Percentiles rank a stretch among this genome's conserved stretches.
phyloP scores from a whole-genome alignment of 2,329 filamentous ascomycete species.

The Pleomassaria siparia region DNA sequence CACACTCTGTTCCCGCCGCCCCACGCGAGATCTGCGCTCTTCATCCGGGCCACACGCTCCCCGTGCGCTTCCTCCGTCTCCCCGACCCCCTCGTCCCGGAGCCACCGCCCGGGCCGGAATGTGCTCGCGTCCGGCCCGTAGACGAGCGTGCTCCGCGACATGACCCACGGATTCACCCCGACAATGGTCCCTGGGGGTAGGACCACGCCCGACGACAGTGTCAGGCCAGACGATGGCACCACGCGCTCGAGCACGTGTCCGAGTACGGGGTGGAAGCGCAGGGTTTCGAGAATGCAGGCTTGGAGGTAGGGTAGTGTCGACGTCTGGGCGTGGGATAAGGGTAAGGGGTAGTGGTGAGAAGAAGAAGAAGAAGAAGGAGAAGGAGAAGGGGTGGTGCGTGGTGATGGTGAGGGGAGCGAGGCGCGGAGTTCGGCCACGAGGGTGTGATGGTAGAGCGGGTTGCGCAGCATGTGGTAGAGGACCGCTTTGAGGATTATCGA shows the following conservation, averaged over 20 bases:
- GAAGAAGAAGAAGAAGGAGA: too few relatives aligned
- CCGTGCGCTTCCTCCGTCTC: conserved; percentile 20
- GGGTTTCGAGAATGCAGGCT: conserved; percentile 4
- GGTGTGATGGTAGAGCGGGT: conserved; percentile 20
- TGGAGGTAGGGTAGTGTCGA: not conserved
- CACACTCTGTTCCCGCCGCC: conserved; percentile 34
- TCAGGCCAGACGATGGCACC: conserved; percentile 18
- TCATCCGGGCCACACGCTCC: conserved; percentile 31
- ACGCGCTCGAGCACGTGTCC: conserved; percentile 36
- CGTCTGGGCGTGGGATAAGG: not conserved
- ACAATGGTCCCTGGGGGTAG: conserved; percentile 32
- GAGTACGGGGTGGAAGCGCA: conserved; percentile 47
- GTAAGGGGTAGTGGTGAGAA: not conserved
- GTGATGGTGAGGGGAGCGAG: not conserved
- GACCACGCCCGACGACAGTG: not conserved
- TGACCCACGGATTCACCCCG: conserved; percentile 35
- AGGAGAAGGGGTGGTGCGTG: not conserved
- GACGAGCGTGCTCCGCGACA: conserved; percentile 21
- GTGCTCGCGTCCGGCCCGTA: conserved; percentile 22
- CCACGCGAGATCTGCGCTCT: conserved; percentile 36
- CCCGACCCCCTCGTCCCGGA: conserved; percentile 8
- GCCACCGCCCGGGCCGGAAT: conserved; percentile 40
- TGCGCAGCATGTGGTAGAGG: conserved; percentile 27
- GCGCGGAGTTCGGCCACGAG: conserved; percentile 27
- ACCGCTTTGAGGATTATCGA: conserved; percentile 27